Evolutionary conservation across 2,329 filamentous ascomycete genomes (phyloP).

Genomic region (Aureobasidium musti): DNA sequence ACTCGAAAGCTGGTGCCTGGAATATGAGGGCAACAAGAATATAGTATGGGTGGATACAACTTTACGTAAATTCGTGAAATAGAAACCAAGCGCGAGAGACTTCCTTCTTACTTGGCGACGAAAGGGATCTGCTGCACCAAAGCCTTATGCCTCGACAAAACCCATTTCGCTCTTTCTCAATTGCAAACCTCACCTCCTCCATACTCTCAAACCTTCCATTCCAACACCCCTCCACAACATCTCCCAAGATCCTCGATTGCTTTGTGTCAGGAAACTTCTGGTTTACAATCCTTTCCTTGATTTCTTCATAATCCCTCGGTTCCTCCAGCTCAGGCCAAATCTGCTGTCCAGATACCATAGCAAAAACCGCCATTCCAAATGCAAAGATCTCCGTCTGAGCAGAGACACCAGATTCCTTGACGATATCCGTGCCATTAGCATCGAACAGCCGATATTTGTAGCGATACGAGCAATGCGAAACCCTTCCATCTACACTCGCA

Average conservation of each 20-base stretch:
- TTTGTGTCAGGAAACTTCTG: slow-evolving; percentile 3
- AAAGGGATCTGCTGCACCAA: neutral
- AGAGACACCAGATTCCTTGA: neutral
- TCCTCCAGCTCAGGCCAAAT: slow-evolving; percentile 9
- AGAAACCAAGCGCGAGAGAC: too few relatives aligned
- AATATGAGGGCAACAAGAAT: too few relatives aligned
- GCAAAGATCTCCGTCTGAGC: neutral
- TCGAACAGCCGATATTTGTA: neutral
- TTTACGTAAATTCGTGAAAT: too few relatives aligned
- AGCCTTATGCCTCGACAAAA: neutral
- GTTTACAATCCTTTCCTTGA: neutral
- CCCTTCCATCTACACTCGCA: slow-evolving; percentile 28
- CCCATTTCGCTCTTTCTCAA: neutral
- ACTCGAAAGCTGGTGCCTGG: too few relatives aligned
- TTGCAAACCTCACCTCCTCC: slow-evolving; percentile 1
- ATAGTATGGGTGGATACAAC: too few relatives aligned
- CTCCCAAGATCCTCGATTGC: neutral
- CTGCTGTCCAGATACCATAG: neutral
- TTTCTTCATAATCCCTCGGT: neutral
- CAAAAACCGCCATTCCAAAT: neutral
- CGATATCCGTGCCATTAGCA: neutral
- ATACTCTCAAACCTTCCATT: neutral
- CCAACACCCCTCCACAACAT: neutral
- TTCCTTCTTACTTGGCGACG: too few relatives aligned
- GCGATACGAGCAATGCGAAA: slow-evolving; percentile 6